These are phyloP conservation scores for Hypericum perforatum DNA, from an alignment of 345 rosid species.

Conservation along the genomic window DNA sequence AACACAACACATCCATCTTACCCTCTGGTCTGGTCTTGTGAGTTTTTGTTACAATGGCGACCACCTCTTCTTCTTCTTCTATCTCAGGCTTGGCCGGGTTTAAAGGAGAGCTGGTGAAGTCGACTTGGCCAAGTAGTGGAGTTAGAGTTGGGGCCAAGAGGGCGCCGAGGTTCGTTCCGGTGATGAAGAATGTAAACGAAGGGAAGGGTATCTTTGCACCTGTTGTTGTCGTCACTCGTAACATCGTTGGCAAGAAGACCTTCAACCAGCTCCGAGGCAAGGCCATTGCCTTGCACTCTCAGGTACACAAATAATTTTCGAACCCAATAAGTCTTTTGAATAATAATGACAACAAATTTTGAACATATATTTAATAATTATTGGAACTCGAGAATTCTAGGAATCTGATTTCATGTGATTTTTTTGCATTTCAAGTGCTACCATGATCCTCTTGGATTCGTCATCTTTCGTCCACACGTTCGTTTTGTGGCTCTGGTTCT, in stretches of 20 bases:
- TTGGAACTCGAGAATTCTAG: too few species aligned
- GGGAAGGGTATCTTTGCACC: conserved; percentile 96
- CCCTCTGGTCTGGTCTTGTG: too few species aligned
- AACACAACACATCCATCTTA: neutral
- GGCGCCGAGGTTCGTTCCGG: conserved; percentile 38
- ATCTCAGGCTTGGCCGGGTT: conserved; percentile 48
- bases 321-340: too few species aligned
- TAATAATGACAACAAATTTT: neutral
- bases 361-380: too few species aligned
- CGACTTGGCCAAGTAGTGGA: neutral
- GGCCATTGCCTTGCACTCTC: conserved; percentile 95
- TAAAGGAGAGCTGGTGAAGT: conserved; percentile 38
- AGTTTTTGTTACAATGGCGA: conserved; percentile 8
- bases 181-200: conserved; percentile 89
- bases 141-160: conserved; percentile 29
- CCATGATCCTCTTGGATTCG: too few species aligned
- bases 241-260: conserved; percentile 69
- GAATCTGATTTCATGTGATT: too few species aligned
- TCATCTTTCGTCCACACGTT: too few species aligned
- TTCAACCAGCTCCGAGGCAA: conserved; percentile 94
- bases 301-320: conserved; percentile 28
- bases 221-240: conserved; percentile 55
- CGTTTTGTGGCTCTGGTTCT: too few species aligned
- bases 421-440: too few species aligned
- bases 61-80: conserved; percentile 23